Base-by-base conservation (phyloP, 225 moss, liverwort and hornwort genomes). In the Physcomitrellopsis africana region DNA sequence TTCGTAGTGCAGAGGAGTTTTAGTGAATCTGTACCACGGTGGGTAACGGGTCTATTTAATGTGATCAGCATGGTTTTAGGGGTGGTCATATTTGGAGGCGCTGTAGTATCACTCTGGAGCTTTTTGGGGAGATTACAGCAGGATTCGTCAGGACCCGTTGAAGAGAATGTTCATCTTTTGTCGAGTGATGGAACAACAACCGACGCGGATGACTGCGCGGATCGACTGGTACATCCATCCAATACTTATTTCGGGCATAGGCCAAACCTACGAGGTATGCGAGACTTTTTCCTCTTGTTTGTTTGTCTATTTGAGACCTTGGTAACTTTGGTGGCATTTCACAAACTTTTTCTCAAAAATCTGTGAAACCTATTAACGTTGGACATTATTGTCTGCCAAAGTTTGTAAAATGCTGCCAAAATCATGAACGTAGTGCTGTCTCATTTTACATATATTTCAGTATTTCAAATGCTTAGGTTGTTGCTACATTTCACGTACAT, bases 11-110 rank as follows among this genome's bases (percentile, higher is more conserved):
- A 79, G 23, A 80, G 51, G 51, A 78, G 26, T 3, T 24, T 45
- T 24, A 70, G 60, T 67, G 67, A 63, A 56, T 47, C 46, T 72
- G 42, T 86, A 29, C 81, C 85, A 24, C 91, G 66, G 81, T 90
- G 84, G 85, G 63, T 87, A 32, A 85, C 77, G 77, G 91, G 84
- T 46, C 63, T 85, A 1, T 61, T 90, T 1, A 78, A 86, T 17
- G 67, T 89, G 3, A 41, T 82, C 46, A 84, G 70, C 64, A 77
- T 97, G 79, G 10, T 94, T 2, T 58, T 90, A 41, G 93, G 87
- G 4, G 84, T 90, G 14, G 86, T 89, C 72, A 3, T 89, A 14
- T 94, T 89, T 42, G 97, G 97, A 77, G 97, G 97, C n/a, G 79
- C 65, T 54, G 85, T 89, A 10, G 78, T 91, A 56, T 80, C 80